Conservation (phyloP, 345 rosid species). For the Punica granatum region DNA sequence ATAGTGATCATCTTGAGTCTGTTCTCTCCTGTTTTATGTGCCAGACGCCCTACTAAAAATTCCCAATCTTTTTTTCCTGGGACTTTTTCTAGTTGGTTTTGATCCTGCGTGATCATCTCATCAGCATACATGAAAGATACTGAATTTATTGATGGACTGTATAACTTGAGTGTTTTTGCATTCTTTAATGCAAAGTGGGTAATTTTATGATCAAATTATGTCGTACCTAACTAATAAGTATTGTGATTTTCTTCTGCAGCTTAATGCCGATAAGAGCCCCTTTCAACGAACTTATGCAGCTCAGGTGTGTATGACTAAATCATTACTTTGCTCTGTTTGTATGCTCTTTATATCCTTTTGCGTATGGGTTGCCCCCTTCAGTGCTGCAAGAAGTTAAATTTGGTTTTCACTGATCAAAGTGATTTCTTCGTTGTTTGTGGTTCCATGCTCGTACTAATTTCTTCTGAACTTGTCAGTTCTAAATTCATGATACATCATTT, state of each 20-base stretch:
- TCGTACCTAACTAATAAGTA: slow-evolving; percentile 4
- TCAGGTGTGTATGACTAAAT: slow-evolving; percentile 40
- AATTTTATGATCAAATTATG: neutral
- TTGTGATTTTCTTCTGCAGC: slow-evolving; percentile 42
- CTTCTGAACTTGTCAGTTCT: neutral
- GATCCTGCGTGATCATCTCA: too few species aligned
- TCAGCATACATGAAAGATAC: too few species aligned
- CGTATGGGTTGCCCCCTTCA: neutral
- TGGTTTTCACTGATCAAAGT: neutral
- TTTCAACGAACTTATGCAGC: slow-evolving; percentile 95
- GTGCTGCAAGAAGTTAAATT: neutral
- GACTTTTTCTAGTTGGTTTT: too few species aligned
- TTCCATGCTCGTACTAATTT: neutral
- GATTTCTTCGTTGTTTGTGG: neutral
- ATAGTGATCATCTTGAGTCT: too few species aligned
- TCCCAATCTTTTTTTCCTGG: too few species aligned
- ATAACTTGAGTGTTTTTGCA: neutral
- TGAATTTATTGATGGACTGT: neutral
- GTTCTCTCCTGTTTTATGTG: too few species aligned
- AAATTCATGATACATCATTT: neutral
- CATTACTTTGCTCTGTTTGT: neutral
- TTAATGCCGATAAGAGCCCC: slow-evolving; percentile 84
- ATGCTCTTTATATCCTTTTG: neutral
- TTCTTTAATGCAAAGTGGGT: neutral
- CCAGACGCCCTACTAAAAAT: too few species aligned